These are phyloP conservation scores for Amanita jacksonii DNA, from an alignment of 768 basidiomycete species.

Conservation along the genomic window DNA sequence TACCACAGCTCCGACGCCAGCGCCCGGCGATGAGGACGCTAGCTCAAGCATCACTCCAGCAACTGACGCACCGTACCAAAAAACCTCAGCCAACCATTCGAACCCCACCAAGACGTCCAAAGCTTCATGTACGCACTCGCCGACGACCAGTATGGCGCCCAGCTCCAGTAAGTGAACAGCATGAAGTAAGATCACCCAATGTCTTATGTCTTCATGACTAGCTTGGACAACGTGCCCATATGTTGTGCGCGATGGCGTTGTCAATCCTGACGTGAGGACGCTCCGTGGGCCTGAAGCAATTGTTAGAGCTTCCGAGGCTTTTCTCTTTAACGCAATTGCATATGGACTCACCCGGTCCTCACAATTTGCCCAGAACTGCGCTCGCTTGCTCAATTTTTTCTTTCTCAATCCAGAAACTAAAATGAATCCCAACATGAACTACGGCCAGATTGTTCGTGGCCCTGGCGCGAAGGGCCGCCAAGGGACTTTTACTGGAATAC, in stretches of 20 bases:
- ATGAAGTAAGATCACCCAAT: constrained; percentile 13
- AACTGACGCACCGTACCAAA: constrained; percentile 18
- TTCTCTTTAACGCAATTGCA: constrained; percentile 51
- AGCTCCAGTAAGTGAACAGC: constrained; percentile 38
- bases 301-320: constrained; percentile 43
- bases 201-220: constrained; percentile 13
- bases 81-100: constrained; percentile 25
- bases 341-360: constrained; percentile 35
- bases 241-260: constrained; percentile 43
- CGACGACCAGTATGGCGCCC: constrained; percentile 37
- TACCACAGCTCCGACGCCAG: neutral
- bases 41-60: constrained; percentile 8
- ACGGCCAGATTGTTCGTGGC: constrained; percentile 36
- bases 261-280: constrained; percentile 53
- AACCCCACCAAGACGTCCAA: constrained; percentile 21
- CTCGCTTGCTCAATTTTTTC: constrained; percentile 41
- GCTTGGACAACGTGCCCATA: constrained; percentile 57
- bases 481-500: constrained; percentile 44
- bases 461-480: constrained; percentile 27
- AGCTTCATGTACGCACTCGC: constrained; percentile 40
- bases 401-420: constrained; percentile 44
- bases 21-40: neutral
- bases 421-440: constrained; percentile 61
- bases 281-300: constrained; percentile 49
- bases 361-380: constrained; percentile 31